A percentile compares a stretch with the other conserved stretches of the same genome.
phyloP scores from a whole-genome alignment of 2,329 filamentous ascomycete genomes.

The Rhynchosporium secalis region DNA sequence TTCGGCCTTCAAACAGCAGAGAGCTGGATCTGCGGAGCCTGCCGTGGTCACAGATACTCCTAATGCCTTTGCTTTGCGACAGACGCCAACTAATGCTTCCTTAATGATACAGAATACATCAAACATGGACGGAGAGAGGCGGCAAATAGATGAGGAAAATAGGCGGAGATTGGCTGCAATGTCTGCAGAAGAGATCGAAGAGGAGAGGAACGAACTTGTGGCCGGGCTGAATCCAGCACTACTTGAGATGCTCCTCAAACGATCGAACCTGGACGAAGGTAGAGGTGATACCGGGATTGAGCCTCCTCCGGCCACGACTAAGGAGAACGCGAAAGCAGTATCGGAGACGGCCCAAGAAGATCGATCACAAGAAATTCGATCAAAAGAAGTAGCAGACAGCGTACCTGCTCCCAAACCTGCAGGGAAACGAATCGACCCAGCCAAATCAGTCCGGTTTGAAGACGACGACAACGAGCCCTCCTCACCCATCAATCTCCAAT shows the following conservation, averaged over 20 bases:
- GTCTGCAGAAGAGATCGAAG: conserved; percentile 78
- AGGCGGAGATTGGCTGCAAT: conserved; percentile 70
- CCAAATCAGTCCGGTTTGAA: conserved; percentile 44
- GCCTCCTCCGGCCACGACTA: conserved; percentile 4
- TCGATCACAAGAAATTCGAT: no score
- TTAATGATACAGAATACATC: conserved; percentile 31
- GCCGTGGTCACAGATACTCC: conserved; percentile 18
- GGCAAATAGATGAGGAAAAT: conserved; percentile 82
- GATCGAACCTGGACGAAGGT: conserved; percentile 39
- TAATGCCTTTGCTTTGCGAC: conserved; percentile 27
- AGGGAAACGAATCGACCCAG: conserved; percentile 41
- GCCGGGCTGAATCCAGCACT: conserved; percentile 72
- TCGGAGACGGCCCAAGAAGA: neutral
- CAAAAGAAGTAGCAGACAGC: conserved; percentile 2
- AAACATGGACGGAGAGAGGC: conserved; percentile 58
- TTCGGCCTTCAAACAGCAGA: conserved; percentile 79
- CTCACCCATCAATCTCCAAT: conserved; percentile 44
- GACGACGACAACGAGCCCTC: conserved; percentile 43
- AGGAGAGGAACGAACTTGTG: conserved; percentile 79
- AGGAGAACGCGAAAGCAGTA: neutral
- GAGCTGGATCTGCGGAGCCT: conserved; percentile 34
- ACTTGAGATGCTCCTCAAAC: conserved; percentile 68
- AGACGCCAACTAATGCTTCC: conserved; percentile 24
- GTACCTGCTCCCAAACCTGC: conserved; percentile 30
- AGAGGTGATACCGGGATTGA: conserved; percentile 39